Conservation (phyloP, 169 alveolate species). For the Cystoisospora suis region DNA sequence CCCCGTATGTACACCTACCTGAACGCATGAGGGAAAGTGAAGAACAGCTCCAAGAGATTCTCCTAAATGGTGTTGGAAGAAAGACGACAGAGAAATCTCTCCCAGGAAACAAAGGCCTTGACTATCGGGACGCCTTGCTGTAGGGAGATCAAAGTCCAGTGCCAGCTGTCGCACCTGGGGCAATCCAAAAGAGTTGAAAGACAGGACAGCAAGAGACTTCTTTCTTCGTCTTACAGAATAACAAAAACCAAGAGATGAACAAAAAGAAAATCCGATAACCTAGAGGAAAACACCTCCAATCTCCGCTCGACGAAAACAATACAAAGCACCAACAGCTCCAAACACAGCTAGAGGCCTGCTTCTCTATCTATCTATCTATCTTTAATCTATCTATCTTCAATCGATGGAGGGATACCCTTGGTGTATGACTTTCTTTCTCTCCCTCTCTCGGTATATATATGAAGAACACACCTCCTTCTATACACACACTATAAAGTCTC, state of each 20-base stretch:
- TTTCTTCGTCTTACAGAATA: too few relatives aligned
- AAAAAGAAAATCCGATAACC: not conserved
- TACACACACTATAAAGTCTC: too few relatives aligned
- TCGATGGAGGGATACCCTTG: too few relatives aligned
- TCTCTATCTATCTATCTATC: too few relatives aligned
- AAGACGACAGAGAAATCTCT: constrained; percentile 65
- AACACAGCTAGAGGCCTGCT: too few relatives aligned
- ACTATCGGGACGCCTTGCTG: constrained; percentile 74
- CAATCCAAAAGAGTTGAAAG: not conserved
- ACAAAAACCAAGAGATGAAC: not conserved
- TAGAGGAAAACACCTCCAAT: not conserved
- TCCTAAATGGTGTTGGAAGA: constrained; percentile 67
- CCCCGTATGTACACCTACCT: constrained; percentile 76
- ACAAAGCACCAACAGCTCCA: too few relatives aligned
- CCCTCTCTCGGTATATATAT: too few relatives aligned
- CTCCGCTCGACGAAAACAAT: too few relatives aligned
- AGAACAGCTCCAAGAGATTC: constrained; percentile 74
- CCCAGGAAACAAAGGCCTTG: constrained; percentile 80
- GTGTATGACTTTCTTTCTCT: too few relatives aligned
- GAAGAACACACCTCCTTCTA: too few relatives aligned
- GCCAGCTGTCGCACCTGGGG: constrained; percentile 76
- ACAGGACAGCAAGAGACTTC: too few relatives aligned
- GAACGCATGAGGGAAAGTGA: constrained; percentile 65
- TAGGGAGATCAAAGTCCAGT: constrained; percentile 56
- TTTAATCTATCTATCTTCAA: too few relatives aligned